phyloP scores from a whole-genome alignment of 2,329 filamentous ascomycete species.

The Trichoderma koningiopsis region DNA sequence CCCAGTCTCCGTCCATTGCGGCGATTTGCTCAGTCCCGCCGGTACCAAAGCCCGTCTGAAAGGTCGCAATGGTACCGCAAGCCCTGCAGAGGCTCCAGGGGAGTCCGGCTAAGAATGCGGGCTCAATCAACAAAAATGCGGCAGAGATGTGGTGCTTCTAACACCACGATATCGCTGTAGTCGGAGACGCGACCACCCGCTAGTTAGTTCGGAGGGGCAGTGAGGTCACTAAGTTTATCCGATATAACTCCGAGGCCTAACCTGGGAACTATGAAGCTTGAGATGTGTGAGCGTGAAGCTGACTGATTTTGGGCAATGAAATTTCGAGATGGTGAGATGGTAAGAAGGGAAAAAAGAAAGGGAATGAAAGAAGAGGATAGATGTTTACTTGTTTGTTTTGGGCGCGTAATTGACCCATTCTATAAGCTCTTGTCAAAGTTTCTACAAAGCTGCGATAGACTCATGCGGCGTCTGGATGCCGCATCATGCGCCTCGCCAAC shows the following conservation, averaged over 20 bases:
- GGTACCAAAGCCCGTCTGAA: constrained; percentile 38
- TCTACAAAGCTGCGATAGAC: background rate
- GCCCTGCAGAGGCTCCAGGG: constrained; percentile 25
- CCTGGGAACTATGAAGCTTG: constrained; percentile 9
- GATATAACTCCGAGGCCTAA: constrained; percentile 23
- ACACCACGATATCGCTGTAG: constrained; percentile 9
- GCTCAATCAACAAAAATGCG: constrained; percentile 12
- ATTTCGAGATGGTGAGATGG: background rate
- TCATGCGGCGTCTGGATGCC: too few relatives aligned
- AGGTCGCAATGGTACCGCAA: constrained; percentile 20
- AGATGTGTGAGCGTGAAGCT: background rate
- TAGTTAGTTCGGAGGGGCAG: constrained; percentile 24
- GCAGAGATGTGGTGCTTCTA: background rate
- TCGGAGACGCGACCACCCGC: constrained; percentile 9
- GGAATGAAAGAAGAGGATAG: too few relatives aligned
- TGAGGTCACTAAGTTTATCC: constrained; percentile 26
- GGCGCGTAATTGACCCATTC: too few relatives aligned
- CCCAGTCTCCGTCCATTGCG: constrained; percentile 69
- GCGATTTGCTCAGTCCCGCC: constrained; percentile 42
- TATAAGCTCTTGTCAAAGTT: background rate
- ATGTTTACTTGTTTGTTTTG: too few relatives aligned
- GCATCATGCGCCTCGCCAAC: background rate
- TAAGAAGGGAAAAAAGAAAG: background rate
- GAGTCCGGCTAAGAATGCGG: constrained; percentile 18
- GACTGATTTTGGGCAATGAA: too few relatives aligned